Conservation (phyloP, 306 rosid genomes). For the Heteromeles arbutifolia region DNA sequence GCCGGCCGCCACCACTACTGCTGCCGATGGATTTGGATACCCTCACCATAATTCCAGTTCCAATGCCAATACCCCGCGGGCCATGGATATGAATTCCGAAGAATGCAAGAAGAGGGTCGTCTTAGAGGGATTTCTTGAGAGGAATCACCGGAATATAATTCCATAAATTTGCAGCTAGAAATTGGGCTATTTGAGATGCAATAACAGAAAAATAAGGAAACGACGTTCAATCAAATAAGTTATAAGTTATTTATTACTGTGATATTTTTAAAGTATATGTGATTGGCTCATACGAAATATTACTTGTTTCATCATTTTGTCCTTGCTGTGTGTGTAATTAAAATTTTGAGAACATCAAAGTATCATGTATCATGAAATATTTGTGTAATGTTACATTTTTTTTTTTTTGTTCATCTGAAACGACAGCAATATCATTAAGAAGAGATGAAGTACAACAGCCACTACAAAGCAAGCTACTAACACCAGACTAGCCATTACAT, state of each 20-base stretch:
- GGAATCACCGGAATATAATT: conserved; percentile 13
- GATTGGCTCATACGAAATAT: neutral
- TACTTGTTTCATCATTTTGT: neutral
- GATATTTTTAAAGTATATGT: neutral
- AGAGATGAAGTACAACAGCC: no score
- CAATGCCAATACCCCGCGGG: neutral
- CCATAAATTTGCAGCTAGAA: neutral
- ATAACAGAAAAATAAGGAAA: neutral
- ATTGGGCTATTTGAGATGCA: neutral
- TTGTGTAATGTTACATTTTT: neutral
- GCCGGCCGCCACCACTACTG: neutral
- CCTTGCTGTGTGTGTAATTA: neutral
- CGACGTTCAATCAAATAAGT: neutral
- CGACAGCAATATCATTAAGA: no score
- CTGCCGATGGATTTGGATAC: neutral
- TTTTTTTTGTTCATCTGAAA: no score
- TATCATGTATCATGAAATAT: neutral
- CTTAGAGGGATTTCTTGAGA: conserved; percentile 30
- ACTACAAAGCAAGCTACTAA: no score
- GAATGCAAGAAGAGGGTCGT: conserved; percentile 34
- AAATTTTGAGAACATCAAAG: neutral
- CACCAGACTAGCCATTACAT: no score
- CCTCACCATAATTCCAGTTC: neutral
- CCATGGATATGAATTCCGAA: conserved; percentile 14
- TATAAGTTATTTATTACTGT: no score